Conservation (phyloP, 1,284 basidiomycete species). For the Moniliophthora roreri region DNA sequence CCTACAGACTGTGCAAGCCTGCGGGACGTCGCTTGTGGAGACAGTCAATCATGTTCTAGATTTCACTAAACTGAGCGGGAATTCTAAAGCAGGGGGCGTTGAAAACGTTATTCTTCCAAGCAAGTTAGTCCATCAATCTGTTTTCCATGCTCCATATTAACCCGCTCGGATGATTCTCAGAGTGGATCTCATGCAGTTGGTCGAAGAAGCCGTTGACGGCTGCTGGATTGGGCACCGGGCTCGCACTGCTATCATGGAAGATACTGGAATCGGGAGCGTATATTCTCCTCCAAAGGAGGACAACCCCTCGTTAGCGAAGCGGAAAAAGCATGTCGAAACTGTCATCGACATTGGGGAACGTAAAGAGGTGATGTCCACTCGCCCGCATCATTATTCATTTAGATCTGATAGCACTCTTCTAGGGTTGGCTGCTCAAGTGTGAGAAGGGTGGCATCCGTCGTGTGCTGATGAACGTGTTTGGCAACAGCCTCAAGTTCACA, state of each 20-base stretch:
- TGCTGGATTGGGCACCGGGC: conserved; percentile 94
- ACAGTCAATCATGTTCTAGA: conserved; percentile 97
- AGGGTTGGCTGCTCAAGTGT: conserved; percentile 89
- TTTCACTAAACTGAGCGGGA: conserved; percentile 95
- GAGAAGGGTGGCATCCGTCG: conserved; percentile 93
- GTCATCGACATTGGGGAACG: conserved; percentile 85
- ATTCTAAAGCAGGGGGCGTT: conserved; percentile 71
- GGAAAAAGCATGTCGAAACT: conserved; percentile 70
- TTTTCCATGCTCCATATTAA: no score
- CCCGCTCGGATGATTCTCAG: conserved; percentile 33
- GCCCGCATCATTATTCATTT: neutral
- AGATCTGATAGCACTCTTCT: conserved; percentile 8
- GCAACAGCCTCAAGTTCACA: conserved; percentile 94
- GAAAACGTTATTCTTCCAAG: conserved; percentile 74
- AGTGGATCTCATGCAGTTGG: conserved; percentile 84
- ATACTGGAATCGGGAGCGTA: conserved; percentile 83
- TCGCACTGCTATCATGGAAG: conserved; percentile 61
- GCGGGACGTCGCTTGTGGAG: conserved; percentile 81
- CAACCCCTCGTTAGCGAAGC: conserved; percentile 31
- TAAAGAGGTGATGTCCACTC: conserved; percentile 55
- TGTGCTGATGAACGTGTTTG: conserved; percentile 94
- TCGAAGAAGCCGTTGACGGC: conserved; percentile 95
- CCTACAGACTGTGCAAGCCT: conserved; percentile 87
- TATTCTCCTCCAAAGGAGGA: conserved; percentile 80
- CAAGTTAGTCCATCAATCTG: conserved; percentile 46